phyloP scores from a whole-genome alignment of 371 early-diverging fungal genomes.

The Zychaea mexicana region DNA sequence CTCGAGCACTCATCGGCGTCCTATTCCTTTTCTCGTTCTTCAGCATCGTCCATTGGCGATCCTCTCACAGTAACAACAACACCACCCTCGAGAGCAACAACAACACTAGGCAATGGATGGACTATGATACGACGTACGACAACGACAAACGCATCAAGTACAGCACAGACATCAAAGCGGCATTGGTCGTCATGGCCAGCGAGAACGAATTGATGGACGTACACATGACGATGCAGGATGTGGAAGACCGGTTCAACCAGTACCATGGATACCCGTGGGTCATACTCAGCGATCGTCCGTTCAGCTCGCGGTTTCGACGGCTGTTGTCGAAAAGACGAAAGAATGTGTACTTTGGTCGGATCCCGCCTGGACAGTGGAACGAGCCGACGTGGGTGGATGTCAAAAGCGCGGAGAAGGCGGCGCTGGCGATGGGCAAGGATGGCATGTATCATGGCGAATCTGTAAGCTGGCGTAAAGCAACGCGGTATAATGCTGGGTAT shows the following conservation, averaged over 20 bases:
- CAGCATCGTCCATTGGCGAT: not conserved
- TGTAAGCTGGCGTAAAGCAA: conserved; percentile 31
- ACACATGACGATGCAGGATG: conserved; percentile 28
- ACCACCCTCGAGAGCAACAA: not conserved
- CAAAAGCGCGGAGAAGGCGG: conserved; percentile 21
- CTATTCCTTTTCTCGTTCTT: too few species aligned
- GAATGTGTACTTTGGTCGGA: conserved; percentile 36
- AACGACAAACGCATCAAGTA: not conserved
- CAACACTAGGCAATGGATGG: not conserved
- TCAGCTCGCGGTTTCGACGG: conserved; percentile 26
- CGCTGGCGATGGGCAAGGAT: conserved; percentile 10
- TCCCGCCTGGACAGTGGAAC: conserved; percentile 29
- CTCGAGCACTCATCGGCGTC: not conserved
- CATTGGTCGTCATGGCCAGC: conserved; percentile 25
- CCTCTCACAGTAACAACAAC: too few species aligned
- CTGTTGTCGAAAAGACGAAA: conserved; percentile 11
- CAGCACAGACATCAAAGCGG: conserved; percentile 23
- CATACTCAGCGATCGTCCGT: conserved; percentile 30
- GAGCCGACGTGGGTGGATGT: conserved; percentile 41
- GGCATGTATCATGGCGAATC: conserved; percentile 20
- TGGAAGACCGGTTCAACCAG: conserved; percentile 37
- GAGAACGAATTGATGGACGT: conserved; percentile 28
- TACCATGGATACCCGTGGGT: conserved; percentile 38
- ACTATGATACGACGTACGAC: not conserved
- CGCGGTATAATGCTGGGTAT: conserved; percentile 79